Evolutionary conservation across 2,329 filamentous ascomycete species (phyloP).

Genomic region (Aspergillus thermomutatus): DNA sequence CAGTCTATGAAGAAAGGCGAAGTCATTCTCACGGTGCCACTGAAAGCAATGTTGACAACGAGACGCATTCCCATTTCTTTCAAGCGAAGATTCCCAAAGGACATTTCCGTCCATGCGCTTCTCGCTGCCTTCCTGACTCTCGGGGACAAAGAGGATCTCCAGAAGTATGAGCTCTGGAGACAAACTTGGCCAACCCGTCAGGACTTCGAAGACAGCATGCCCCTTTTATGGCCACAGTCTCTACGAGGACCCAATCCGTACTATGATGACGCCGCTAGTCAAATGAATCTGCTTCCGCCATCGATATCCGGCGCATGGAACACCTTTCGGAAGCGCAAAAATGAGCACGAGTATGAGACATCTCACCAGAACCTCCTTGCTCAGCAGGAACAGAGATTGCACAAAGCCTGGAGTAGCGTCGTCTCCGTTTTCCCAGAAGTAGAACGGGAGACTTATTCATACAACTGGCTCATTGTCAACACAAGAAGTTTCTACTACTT

Average conservation of each 20-base stretch:
- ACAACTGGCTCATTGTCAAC: slow-evolving; percentile 60
- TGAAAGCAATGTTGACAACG: slow-evolving; percentile 61
- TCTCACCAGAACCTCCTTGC: slow-evolving; percentile 34
- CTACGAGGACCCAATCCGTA: slow-evolving; percentile 34
- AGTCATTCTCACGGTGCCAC: slow-evolving; percentile 63
- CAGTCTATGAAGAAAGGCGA: slow-evolving; percentile 50
- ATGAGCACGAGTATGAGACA: slow-evolving; percentile 27
- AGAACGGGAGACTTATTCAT: slow-evolving; percentile 46
- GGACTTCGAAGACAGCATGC: slow-evolving; percentile 59
- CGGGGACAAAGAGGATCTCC: slow-evolving; percentile 41
- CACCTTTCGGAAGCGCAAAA: slow-evolving; percentile 18
- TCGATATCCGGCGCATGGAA: slow-evolving; percentile 39
- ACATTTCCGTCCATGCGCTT: slow-evolving; percentile 65
- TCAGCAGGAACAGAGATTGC: slow-evolving; percentile 55
- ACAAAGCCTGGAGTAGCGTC: slow-evolving; percentile 49
- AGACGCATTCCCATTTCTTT: slow-evolving; percentile 57
- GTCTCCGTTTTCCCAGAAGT: slow-evolving; percentile 42
- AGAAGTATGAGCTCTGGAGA: slow-evolving; percentile 57
- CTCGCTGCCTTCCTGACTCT: slow-evolving; percentile 67
- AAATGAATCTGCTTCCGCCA: slow-evolving; percentile 28
- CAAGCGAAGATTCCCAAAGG: slow-evolving; percentile 49
- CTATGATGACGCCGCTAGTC: slow-evolving; percentile 30
- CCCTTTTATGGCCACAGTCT: slow-evolving; percentile 51
- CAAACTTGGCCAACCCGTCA: slow-evolving; percentile 62
- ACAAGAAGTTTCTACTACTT: slow-evolving; percentile 60